Evolutionary conservation across 805 yeast species (phyloP).

Genomic region (Saturnispora dispora): DNA sequence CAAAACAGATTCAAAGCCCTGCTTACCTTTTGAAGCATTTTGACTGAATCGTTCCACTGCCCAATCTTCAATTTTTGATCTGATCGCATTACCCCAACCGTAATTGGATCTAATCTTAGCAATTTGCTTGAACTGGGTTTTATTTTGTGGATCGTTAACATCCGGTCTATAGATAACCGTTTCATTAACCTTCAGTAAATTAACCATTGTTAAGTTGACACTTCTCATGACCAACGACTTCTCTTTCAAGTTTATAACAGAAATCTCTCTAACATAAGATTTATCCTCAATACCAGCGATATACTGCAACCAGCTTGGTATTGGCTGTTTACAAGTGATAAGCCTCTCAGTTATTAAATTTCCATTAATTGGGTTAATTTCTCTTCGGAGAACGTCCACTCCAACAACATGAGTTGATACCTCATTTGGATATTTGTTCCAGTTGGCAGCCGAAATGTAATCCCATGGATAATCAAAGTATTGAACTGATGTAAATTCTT

Average conservation of each 20-base stretch:
- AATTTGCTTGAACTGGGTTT: constrained; percentile 65
- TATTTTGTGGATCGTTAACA: constrained; percentile 34
- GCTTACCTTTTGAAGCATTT: constrained; percentile 74
- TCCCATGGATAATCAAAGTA: constrained; percentile 84
- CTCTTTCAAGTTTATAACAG: constrained; percentile 63
- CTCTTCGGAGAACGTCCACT: constrained; percentile 79
- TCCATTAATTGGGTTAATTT: constrained; percentile 43
- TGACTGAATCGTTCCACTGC: constrained; percentile 79
- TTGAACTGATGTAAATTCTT: constrained; percentile 63
- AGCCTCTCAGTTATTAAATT: constrained; percentile 73
- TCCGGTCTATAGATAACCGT: constrained; percentile 78
- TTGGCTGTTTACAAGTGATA: constrained; percentile 78
- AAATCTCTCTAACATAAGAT: constrained; percentile 82
- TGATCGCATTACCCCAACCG: constrained; percentile 47
- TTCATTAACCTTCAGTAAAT: constrained; percentile 71
- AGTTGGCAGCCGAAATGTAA: constrained; percentile 88
- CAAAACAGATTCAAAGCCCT: constrained; percentile 79
- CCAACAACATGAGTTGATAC: constrained; percentile 86
- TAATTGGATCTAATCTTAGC: constrained; percentile 89
- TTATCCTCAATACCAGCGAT: constrained; percentile 64
- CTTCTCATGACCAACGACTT: constrained; percentile 71
- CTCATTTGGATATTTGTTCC: constrained; percentile 97
- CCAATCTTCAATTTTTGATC: constrained; percentile 88
- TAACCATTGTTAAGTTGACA: constrained; percentile 75
- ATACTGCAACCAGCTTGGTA: constrained; percentile 72